Evolutionary conservation across 345 rosid genomes (phyloP), one percentile per base, ranked within the genome.

Genomic region (Kernera saxatilis): DNA sequence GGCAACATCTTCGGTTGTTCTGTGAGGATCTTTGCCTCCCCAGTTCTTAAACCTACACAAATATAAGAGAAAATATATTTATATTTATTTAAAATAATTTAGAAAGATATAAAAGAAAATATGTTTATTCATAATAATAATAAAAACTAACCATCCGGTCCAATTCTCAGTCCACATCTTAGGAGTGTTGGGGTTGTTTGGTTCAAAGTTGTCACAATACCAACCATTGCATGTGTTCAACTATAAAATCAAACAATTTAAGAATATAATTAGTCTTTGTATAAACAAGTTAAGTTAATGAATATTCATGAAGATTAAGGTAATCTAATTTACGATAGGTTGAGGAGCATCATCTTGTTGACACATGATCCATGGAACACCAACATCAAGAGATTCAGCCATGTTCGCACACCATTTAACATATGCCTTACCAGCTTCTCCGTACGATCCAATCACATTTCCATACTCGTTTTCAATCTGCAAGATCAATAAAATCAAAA

Each of bases 121-220:
- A 15, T 67, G 12, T n/a, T 6, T 23, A 14, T 5, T 33, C 3
- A 4, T 4, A 52, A 12, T 5, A 60, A 33, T 14, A 32, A 1
- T 5, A 23, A 22, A 67, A 13, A 49, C 75, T 55, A 11, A 88
- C 91, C 87, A 89, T 25, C 90, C 90, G 3, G 84, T 80, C 92
- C 86, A 88, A 41, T 85, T 86, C 40, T 88, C 91, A 1, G 89
- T 82, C 89, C 88, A 88, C 74, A 86, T 81, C 53, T 87, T 87
- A 1, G 88, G 92, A 32, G 71, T 81, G 8, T 67, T 77, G 10
- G 81, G 72, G 6, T 71, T 60, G 8, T 69, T 78, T 9, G 86
- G 89, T 8, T 43, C 51, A 52, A 57, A 84, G 11, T 68, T 22
- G 33, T 87, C 85, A 30, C 88, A 82, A 15, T 89, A 89, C 5